Conservation (phyloP, 139 green algal genomes). For the Picochlorum sp. region DNA sequence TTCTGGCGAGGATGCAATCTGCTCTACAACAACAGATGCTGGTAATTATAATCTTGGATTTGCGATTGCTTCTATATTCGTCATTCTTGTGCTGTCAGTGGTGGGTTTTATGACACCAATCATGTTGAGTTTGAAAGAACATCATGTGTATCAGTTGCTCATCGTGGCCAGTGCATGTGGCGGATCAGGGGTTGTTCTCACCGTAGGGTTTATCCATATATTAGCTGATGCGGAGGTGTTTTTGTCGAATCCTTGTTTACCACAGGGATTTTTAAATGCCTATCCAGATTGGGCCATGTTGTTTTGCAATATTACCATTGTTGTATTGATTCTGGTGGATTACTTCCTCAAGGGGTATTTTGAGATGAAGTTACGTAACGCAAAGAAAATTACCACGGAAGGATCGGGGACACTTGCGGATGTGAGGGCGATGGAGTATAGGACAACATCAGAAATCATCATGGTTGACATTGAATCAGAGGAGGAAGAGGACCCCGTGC, state of each 20-base stretch:
- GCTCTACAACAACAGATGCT: neutral
- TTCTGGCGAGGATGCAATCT: neutral
- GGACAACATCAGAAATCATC: neutral
- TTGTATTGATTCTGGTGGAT: constrained; percentile 24
- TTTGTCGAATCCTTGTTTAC: constrained; percentile 28
- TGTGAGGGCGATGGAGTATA: neutral
- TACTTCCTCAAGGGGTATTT: neutral
- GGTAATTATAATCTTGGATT: neutral
- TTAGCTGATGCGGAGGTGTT: constrained; percentile 21
- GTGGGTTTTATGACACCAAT: neutral
- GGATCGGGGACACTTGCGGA: neutral
- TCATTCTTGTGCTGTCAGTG: neutral
- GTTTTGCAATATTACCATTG: constrained; percentile 18
- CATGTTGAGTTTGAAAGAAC: neutral
- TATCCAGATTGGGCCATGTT: constrained; percentile 33
- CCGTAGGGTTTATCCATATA: constrained; percentile 39
- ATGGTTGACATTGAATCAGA: neutral
- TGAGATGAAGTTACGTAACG: neutral
- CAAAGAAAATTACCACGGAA: neutral
- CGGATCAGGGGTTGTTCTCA: constrained; percentile 22
- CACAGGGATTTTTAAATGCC: constrained; percentile 9
- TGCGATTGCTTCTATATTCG: constrained; percentile 1
- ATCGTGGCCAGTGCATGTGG: neutral
- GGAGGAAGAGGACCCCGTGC: neutral
- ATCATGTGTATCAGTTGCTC: neutral